These are phyloP conservation scores for Pyrus hybrid DNA, from an alignment of 331 rosid genomes.

Conservation along the genomic window DNA sequence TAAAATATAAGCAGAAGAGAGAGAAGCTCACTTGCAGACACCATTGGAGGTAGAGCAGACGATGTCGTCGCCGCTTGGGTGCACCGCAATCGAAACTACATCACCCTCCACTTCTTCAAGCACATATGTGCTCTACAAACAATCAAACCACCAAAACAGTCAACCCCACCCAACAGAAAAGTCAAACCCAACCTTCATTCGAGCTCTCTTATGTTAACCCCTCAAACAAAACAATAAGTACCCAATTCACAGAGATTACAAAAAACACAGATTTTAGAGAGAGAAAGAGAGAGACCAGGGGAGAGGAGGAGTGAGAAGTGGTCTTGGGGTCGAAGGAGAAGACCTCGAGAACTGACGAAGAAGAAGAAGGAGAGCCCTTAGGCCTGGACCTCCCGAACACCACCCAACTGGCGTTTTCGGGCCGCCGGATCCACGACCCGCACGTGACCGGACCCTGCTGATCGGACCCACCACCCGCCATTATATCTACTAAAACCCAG, in stretches of 20 bases:
- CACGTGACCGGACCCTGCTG: slow-evolving; percentile 66
- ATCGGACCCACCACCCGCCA: slow-evolving; percentile 40
- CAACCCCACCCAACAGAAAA: not conserved
- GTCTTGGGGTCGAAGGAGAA: slow-evolving; percentile 68
- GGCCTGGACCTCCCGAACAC: slow-evolving; percentile 59
- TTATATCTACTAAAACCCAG: no score
- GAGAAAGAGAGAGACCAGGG: slow-evolving; percentile 46
- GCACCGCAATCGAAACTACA: slow-evolving; percentile 71
- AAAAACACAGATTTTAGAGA: not conserved
- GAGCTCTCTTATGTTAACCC: not conserved
- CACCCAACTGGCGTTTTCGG: slow-evolving; percentile 54
- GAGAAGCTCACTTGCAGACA: slow-evolving; percentile 80
- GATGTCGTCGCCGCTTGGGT: slow-evolving; percentile 73
- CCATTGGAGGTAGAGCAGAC: slow-evolving; percentile 74
- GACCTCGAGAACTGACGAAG: slow-evolving; percentile 59
- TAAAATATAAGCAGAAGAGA: not conserved
- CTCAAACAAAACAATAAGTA: not conserved
- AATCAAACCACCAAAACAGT: not conserved
- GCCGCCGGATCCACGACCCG: slow-evolving; percentile 88
- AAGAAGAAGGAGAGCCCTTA: slow-evolving; percentile 42
- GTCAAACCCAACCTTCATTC: not conserved
- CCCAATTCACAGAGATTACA: not conserved
- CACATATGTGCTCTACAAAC: slow-evolving; percentile 48
- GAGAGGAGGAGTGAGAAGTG: slow-evolving; percentile 54
- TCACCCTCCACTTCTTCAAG: slow-evolving; percentile 83